Evolutionary conservation across 208 protist species (phyloP).

Genomic region (Naegleria gruberi): DNA sequence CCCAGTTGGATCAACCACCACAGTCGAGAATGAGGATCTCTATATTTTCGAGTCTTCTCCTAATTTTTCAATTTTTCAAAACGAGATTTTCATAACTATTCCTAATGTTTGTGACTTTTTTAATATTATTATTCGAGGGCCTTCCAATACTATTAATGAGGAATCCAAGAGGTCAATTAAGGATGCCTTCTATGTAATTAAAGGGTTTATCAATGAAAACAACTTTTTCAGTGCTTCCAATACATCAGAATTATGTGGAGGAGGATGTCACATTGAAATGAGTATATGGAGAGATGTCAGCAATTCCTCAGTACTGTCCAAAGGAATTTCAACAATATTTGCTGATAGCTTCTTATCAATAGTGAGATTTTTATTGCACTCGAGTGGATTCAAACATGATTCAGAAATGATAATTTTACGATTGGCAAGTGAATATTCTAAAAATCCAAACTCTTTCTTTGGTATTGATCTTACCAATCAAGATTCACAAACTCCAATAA

Average conservation of each 20-base stretch:
- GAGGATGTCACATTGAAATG: neutral
- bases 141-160: neutral
- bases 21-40: neutral
- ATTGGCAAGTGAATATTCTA: neutral
- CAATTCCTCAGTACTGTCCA: neutral
- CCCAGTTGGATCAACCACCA: neutral
- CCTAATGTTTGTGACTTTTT: neutral
- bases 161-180: neutral
- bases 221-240: neutral
- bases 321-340: neutral
- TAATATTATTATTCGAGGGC: neutral
- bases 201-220: neutral
- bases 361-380: neutral
- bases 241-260: neutral
- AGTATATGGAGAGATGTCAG: neutral
- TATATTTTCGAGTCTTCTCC: neutral
- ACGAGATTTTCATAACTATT: neutral
- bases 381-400: neutral
- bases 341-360: neutral
- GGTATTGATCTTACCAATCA: neutral
- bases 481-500: neutral
- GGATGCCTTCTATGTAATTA: neutral
- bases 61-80: neutral
- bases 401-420: neutral
- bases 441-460: neutral